A percentile compares a stretch with the other conserved stretches of the same genome.
Evolutionary conservation across 1,139 yeast genomes (phyloP).

Genomic region (Pneumocystis carinii): DNA sequence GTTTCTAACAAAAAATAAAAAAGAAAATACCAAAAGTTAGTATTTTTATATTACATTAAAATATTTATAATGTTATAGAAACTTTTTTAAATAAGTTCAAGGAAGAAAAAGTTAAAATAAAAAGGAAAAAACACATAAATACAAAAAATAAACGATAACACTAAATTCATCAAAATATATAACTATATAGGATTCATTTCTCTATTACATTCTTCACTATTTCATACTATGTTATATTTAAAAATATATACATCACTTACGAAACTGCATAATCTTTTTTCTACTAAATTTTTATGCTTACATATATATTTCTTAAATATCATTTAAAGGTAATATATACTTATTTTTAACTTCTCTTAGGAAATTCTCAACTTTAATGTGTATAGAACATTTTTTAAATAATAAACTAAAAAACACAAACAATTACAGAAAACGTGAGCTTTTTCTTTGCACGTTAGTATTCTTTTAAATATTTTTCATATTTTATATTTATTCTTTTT

Average conservation of each 20-base stretch:
- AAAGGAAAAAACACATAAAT: neutral
- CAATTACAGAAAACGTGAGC: neutral
- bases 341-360: too few species aligned
- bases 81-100: neutral
- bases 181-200: too few species aligned
- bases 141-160: neutral
- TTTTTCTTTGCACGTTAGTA: neutral
- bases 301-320: too few species aligned
- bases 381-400: neutral
- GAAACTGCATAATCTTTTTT: too few species aligned
- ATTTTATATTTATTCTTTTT: neutral
- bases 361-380: neutral
- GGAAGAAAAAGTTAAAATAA: neutral
- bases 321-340: too few species aligned
- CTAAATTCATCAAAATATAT: too few species aligned
- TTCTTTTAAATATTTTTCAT: neutral
- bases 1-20: constrained; percentile 72
- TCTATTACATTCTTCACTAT: too few species aligned
- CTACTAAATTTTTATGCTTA: too few species aligned
- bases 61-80: neutral
- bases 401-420: neutral
- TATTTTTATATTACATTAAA: neutral
- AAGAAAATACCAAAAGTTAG: constrained; percentile 25
- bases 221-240: too few species aligned
- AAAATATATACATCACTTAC: too few species aligned